Evolutionary conservation across 2,329 filamentous ascomycete genomes (phyloP), one percentile per base, ranked within the genome.

Genomic region (Colletotrichum cuscutae): DNA sequence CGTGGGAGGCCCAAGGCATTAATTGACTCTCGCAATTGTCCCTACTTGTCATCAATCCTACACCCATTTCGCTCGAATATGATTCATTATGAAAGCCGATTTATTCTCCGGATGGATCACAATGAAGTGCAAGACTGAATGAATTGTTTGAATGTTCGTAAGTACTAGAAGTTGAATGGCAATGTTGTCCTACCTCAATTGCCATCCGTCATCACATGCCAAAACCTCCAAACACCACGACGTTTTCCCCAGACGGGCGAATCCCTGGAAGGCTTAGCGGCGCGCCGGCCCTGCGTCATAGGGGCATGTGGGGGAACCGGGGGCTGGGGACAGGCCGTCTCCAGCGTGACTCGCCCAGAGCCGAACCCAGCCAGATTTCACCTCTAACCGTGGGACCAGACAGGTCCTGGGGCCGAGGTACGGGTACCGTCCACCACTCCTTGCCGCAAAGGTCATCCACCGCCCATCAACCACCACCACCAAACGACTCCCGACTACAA

Each of bases 201-300:
- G 30, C 65, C 59, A 65, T 63, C 30, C n/a, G n/a, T n/a, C 70
- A 37, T 73, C 71, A 73, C 71, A 73, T 73, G 71, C 67, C 37
- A 73, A 71, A 70, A 60, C 30, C 19, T 32, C 42, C 5, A n/a
- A 58, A 54, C 46, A 61, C 56, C 60, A 49, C 52, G 66, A 30
- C 46, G 53, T 53, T 64, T 72, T 65, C 67, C 71, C 71, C 71
- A 63, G 71, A 71, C 60, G 67, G 67, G 28, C 71, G 42, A 57
- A 61, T 42, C 57, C 49, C 66, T 42, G 59, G 60, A 61, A 4
- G 60, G 71, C 54, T 57, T 71, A 73, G 71, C 61, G 66, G 46
- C 49, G 30, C 62, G 32, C 61, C 56, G 56, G 58, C 61, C 66
- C 42, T 65, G 71, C 71, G 71, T 73, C 71, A 73, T 73, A 65